phyloP scores from a whole-genome alignment of 2,329 filamentous ascomycete species.

The Ascocoryne sarcoides region DNA sequence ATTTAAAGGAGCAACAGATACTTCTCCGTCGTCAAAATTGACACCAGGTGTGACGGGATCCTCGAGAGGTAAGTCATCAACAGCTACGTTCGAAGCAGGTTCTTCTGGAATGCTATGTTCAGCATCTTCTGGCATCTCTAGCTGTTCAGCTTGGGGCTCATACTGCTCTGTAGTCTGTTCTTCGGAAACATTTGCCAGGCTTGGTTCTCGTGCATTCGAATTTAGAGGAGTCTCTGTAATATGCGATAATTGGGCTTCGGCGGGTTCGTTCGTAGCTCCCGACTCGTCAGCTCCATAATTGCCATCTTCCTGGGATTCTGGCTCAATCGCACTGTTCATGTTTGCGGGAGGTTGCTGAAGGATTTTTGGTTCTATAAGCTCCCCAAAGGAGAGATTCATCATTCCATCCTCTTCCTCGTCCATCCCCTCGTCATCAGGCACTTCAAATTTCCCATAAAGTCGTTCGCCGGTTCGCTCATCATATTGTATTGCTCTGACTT shows the following conservation, averaged over 20 bases:
- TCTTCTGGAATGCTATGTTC: not conserved
- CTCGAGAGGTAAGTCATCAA: not conserved
- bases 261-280: constrained; percentile 1
- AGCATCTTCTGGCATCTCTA: too few species aligned
- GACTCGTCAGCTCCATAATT: constrained; percentile 11
- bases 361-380: constrained; percentile 61
- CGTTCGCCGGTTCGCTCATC: constrained; percentile 62
- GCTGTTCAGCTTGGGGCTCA: too few species aligned
- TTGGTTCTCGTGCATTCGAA: constrained; percentile 12
- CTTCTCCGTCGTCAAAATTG: not conserved
- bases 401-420: constrained; percentile 49
- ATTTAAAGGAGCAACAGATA: constrained; percentile 17
- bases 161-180: too few species aligned
- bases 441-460: constrained; percentile 71
- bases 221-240: constrained; percentile 22
- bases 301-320: constrained; percentile 7
- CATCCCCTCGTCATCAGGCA: constrained; percentile 51
- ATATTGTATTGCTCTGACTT: constrained; percentile 47
- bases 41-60: constrained; percentile 2
- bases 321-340: constrained; percentile 6
- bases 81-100: not conserved
- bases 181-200: not conserved
- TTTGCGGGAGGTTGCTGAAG: constrained; percentile 37
- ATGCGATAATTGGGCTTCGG: constrained; percentile 20
- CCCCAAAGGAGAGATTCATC: constrained; percentile 48